Conservation (phyloP, 2,329 filamentous ascomycete genomes). For the Bipolaris oryzae region DNA sequence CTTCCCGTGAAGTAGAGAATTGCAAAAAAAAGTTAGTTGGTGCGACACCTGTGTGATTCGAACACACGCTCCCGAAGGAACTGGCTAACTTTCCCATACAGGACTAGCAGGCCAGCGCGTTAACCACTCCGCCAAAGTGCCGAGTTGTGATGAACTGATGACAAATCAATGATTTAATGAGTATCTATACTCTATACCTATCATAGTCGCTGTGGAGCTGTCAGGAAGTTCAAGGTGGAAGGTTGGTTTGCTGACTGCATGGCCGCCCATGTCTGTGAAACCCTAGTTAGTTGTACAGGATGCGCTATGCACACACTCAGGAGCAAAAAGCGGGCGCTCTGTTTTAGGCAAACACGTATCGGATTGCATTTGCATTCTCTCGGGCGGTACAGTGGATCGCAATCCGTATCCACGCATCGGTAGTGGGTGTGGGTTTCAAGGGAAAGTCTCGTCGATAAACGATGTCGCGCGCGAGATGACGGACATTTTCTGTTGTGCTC, state of each 20-base stretch:
- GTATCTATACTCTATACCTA: not conserved
- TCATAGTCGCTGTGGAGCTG: too few species aligned
- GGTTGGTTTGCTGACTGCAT: too few species aligned
- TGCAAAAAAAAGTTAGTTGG: constrained; percentile 10
- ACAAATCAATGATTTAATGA: not conserved
- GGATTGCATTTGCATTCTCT: not conserved
- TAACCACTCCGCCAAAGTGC: constrained; percentile 29
- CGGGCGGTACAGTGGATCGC: not conserved
- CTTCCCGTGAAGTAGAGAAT: too few species aligned
- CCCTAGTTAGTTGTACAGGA: not conserved
- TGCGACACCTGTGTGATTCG: constrained; percentile 38
- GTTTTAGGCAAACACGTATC: not conserved
- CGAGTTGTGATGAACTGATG: constrained; percentile 6
- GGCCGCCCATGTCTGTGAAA: not conserved
- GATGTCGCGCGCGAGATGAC: not conserved
- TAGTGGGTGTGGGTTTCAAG: not conserved
- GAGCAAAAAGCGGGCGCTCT: not conserved
- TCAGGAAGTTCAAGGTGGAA: too few species aligned
- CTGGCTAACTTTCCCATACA: constrained; percentile 27
- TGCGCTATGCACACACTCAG: not conserved
- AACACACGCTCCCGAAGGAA: constrained; percentile 39
- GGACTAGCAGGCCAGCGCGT: constrained; percentile 36
- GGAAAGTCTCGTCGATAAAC: not conserved
- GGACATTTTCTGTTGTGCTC: not conserved
- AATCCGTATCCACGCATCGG: not conserved